Conservation (phyloP, 805 yeast genomes). For the Maudiozyma turicensis region DNA sequence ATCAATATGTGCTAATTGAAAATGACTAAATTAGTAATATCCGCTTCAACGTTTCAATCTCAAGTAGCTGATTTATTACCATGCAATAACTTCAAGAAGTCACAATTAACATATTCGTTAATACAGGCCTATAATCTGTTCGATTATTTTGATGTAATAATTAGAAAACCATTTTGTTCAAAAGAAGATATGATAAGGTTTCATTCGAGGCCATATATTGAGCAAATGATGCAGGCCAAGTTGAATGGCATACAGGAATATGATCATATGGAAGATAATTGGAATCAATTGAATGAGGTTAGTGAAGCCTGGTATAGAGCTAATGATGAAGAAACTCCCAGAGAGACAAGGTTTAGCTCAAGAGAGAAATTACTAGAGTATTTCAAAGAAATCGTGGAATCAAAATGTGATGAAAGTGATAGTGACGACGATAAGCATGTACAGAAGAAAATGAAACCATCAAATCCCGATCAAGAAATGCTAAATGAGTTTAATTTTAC, state of each 20-base stretch:
- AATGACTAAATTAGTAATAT: slow-evolving; percentile 18
- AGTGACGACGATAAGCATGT: background rate
- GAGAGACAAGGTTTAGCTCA: slow-evolving; percentile 4
- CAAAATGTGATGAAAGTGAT: background rate
- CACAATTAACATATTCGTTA: slow-evolving; percentile 19
- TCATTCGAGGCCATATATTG: slow-evolving; percentile 39
- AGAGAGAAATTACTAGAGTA: slow-evolving; percentile 9
- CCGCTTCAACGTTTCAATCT: slow-evolving; percentile 23
- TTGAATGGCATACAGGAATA: slow-evolving; percentile 13
- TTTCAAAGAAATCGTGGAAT: slow-evolving; percentile 3
- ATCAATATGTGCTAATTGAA: background rate
- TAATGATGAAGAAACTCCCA: background rate
- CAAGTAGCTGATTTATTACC: slow-evolving; percentile 28
- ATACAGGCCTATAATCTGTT: slow-evolving; percentile 17
- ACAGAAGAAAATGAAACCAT: background rate
- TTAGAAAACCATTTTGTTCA: slow-evolving; percentile 12
- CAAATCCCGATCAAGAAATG: background rate
- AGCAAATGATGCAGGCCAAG: slow-evolving; percentile 28
- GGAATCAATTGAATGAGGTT: slow-evolving; percentile 10
- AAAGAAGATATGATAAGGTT: slow-evolving; percentile 36
- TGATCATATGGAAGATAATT: slow-evolving; percentile 10
- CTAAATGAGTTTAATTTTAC: slow-evolving; percentile 35
- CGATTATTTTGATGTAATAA: slow-evolving; percentile 16
- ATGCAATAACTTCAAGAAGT: slow-evolving; percentile 20
- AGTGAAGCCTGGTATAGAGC: slow-evolving; percentile 9